Base-by-base conservation (phyloP, 2,329 filamentous ascomycete genomes). In the Didymella exigua region DNA sequence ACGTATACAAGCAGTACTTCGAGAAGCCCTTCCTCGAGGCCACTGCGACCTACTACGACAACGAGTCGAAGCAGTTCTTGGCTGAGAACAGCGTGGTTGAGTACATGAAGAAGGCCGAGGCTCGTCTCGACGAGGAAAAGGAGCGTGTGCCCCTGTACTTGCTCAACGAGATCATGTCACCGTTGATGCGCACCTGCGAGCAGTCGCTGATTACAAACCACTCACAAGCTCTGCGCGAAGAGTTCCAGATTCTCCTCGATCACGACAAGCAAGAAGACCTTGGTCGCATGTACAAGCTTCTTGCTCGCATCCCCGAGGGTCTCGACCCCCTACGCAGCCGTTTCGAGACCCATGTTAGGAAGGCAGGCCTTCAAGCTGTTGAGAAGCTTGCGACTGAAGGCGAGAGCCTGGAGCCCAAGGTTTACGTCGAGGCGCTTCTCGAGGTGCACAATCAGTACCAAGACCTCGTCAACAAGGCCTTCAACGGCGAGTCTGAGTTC, bases 101-200 rank as follows among this genome's bases (percentile, higher is more conserved):
- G 72, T 99, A 98, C 78, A 98, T 99, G 95, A 98, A 98, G 82
- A 99, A 99, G 84, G 96, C 95, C 0, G 93, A 98, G 77, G 78
- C 86, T 36, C 88, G 95, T 27, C 78, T 99, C 57, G 86, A 91
- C 7, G 95, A 99, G 76, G 95, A 99, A 76, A 95, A 96, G 78
- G 91, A 93, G 71, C 90, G 95, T 23, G 95, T 99, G 9, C 87
- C 87, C 62, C 86, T 98, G 71, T 99, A 96, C 71, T 82, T 99
- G 40, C 91, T 98, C 69, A 86, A 87, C 30, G 95, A 99, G 75
- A 97, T 98, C 54, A 89, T 90, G 64, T 79, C 87, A 7, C 88
- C 87, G 14, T 80, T 99, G 49, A 96, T 93, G 79, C 91, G 90
- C 68, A 87, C 87, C 3, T 99, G 93, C 75, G 90, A 98, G 76